phyloP scores from a whole-genome alignment of 2,329 filamentous ascomycete genomes.

The Claviceps arundinis region DNA sequence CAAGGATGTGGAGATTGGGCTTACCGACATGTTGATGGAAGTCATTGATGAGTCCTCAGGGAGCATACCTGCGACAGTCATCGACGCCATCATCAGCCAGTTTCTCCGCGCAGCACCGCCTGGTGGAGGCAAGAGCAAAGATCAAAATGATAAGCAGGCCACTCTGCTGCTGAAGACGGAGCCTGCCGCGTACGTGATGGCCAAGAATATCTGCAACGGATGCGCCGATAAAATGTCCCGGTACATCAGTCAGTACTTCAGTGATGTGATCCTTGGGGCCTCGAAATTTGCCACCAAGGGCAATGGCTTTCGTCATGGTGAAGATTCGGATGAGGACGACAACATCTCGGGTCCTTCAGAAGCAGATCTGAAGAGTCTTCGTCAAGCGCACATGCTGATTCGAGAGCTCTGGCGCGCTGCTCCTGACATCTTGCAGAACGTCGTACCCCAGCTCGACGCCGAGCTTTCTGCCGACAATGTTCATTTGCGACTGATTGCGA shows the following conservation, averaged over 20 bases:
- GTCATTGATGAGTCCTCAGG: constrained; percentile 75
- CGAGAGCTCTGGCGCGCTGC: constrained; percentile 89
- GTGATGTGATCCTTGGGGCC: constrained; percentile 86
- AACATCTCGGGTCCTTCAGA: constrained; percentile 53
- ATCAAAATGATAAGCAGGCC: constrained; percentile 62
- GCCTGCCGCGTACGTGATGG: constrained; percentile 90
- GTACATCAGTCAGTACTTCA: constrained; percentile 92
- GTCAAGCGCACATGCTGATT: constrained; percentile 79
- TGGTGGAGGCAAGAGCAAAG: constrained; percentile 46
- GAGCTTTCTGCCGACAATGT: constrained; percentile 85
- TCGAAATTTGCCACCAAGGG: constrained; percentile 44
- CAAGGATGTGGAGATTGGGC: constrained; percentile 87
- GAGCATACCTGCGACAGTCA: constrained; percentile 60
- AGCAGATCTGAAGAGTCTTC: constrained; percentile 73
- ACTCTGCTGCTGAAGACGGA: constrained; percentile 78
- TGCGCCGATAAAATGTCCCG: constrained; percentile 90
- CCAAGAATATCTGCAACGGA: constrained; percentile 80
- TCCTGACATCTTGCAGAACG: constrained; percentile 77
- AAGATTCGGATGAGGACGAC: constrained; percentile 53
- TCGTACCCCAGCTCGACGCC: constrained; percentile 84
- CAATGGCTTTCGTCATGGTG: constrained; percentile 45
- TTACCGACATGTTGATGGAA: constrained; percentile 72
- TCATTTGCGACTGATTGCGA: constrained; percentile 73
- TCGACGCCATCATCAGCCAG: constrained; percentile 90
- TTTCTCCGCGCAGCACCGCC: constrained; percentile 79